These are phyloP conservation scores for Solanum tacnaense DNA, from an alignment of 257 asterid genomes.

Conservation along the genomic window DNA sequence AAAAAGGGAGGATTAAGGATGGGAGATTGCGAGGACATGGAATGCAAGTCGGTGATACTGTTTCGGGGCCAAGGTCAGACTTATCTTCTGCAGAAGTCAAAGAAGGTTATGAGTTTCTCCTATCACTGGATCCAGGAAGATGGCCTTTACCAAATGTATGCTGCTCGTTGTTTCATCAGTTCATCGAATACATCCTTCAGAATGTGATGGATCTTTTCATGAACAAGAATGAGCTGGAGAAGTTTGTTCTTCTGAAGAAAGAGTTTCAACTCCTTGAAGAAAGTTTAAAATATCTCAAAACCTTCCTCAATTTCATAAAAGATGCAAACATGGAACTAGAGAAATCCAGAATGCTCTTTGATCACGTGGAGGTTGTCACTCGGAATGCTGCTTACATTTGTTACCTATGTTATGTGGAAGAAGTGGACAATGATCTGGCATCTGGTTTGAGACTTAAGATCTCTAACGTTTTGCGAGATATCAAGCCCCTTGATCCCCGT, in stretches of 20 bases:
- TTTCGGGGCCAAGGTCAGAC: not conserved
- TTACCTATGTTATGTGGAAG: not conserved
- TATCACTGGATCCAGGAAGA: not conserved
- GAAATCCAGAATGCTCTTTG: not conserved
- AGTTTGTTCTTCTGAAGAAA: not conserved
- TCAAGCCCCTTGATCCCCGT: not conserved
- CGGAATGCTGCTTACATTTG: not conserved
- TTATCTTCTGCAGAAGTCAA: not conserved
- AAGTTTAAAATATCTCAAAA: not conserved
- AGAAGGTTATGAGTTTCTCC: not conserved
- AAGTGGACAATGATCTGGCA: not conserved
- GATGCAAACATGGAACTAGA: not conserved
- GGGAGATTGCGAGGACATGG: not conserved
- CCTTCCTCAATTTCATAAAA: not conserved
- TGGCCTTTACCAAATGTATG: not conserved
- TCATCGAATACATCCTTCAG: not conserved
- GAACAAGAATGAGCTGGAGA: not conserved
- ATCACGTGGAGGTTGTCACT: not conserved
- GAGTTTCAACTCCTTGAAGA: not conserved
- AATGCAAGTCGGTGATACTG: not conserved
- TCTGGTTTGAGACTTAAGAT: not conserved
- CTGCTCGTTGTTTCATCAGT: not conserved
- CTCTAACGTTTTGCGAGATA: not conserved
- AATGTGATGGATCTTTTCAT: not conserved
- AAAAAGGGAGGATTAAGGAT: not conserved